These are phyloP conservation scores for Atkinsonella texensis DNA, from an alignment of 2,329 filamentous ascomycete genomes.

Conservation along the genomic window DNA sequence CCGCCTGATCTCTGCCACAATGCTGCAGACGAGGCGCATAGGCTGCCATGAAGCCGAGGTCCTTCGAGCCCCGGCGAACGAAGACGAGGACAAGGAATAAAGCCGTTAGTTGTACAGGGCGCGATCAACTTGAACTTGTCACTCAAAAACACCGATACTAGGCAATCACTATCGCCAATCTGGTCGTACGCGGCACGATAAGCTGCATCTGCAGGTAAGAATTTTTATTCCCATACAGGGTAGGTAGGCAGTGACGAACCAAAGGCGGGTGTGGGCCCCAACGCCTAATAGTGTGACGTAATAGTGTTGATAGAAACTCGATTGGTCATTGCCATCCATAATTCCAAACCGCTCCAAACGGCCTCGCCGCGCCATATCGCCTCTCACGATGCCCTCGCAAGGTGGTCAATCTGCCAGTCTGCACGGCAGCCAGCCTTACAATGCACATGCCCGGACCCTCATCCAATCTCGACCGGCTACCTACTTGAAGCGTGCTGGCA, in stretches of 20 bases:
- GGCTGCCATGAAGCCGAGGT: conserved; percentile 9
- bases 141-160: too few species aligned
- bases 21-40: too few species aligned
- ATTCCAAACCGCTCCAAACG: not conserved
- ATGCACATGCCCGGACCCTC: conserved; percentile 5
- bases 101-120: too few species aligned
- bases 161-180: too few species aligned
- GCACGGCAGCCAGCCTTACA: conserved; percentile 7
- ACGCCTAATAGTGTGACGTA: not conserved
- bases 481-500: conserved; percentile 31
- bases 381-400: conserved; percentile 5
- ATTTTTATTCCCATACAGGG: not conserved
- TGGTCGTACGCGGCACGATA: too few species aligned
- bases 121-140: too few species aligned
- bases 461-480: conserved; percentile 19
- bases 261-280: not conserved
- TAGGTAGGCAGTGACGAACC: not conserved
- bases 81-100: too few species aligned
- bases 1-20: too few species aligned
- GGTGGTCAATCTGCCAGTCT: conserved; percentile 1
- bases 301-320: not conserved
- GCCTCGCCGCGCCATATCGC: not conserved
- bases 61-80: conserved; percentile 23
- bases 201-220: too few species aligned
- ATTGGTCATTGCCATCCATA: not conserved